Evolutionary conservation across 768 basidiomycete species (phyloP), one percentile per base, ranked within the genome.

Genomic region (Daedaleopsis sinensis): DNA sequence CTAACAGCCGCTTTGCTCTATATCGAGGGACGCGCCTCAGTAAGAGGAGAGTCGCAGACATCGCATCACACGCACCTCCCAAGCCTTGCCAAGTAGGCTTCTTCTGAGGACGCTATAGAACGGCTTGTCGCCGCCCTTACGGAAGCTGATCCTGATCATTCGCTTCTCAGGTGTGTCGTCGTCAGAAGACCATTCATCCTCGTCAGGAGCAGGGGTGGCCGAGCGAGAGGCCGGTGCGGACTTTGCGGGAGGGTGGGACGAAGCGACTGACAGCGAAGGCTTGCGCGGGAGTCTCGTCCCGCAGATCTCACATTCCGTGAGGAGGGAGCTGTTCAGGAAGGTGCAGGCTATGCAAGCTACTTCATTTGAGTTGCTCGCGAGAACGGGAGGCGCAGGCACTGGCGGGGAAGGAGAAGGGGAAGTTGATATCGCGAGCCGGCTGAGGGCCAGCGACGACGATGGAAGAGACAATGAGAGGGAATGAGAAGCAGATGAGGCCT

Each of bases 341-440:
- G 96, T 98, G 71, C 97, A 99, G 1, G 87, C 87, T 1, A 88
- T 83, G 73, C 96, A 99, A 15, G 89, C 75, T 47, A 90, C 78
- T 37, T 81, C 71, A 2, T 74, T 73, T 18, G 59, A 11, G 10
- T 18, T 42, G 18, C 39, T 47, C 2, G 42, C 23, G 19, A 50
- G 39, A 23, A 47, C 37, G 37, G 48, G 21, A 11, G 2, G 47
- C 3, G 23, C 37, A 5, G 54, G 48, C 5, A 46, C 51, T 44
- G 64, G 65, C 19, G 44, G 56, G 1, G 73, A 70, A 19, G 73
- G 72, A 47, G 75, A 71, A 56, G 76, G 64, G 24, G 79, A 71
- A 7, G 77, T 71, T 1, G 77, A 70, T 4, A 59, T 6, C 63
- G 27, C 46, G 35, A 55, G 55, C 8, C 49, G 36, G 13, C 67